Conservation (phyloP, 176 grass and related monocot species). For the Oryza rufipogon region DNA sequence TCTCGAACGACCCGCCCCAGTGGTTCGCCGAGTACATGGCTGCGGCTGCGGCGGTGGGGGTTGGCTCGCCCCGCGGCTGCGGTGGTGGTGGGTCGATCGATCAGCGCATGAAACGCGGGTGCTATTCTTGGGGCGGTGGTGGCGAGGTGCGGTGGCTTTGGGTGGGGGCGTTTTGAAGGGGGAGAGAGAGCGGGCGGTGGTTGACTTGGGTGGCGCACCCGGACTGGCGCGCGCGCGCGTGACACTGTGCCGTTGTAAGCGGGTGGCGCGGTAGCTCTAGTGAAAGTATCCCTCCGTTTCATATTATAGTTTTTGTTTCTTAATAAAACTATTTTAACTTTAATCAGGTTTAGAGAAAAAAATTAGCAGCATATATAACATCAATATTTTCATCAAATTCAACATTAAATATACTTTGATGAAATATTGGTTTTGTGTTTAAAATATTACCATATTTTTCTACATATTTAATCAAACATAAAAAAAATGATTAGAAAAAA, state of each 20-base stretch:
- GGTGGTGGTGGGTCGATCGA: neutral
- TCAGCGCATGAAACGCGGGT: conserved; percentile 18
- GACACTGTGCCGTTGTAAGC: neutral
- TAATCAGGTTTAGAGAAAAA: no score
- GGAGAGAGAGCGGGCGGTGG: neutral
- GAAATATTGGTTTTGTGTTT: no score
- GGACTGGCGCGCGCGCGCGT: neutral
- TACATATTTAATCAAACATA: no score
- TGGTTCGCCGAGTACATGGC: conserved; percentile 73
- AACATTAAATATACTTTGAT: no score
- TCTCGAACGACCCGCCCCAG: conserved; percentile 94
- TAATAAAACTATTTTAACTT: no score
- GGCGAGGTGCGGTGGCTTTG: neutral
- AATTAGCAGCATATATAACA: no score
- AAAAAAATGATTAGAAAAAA: no score
- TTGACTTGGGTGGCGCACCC: conserved; percentile 28
- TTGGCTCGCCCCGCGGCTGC: no score
- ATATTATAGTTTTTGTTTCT: no score
- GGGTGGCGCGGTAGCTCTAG: neutral
- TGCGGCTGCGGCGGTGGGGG: neutral
- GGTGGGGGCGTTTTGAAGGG: conserved; percentile 40
- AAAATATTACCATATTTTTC: no score
- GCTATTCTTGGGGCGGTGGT: conserved; percentile 20
- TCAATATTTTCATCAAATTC: no score
- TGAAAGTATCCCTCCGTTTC: no score